Evolutionary conservation across 2,329 filamentous ascomycete species (phyloP).

Genomic region (Hymenotorrendiella dingleyae): DNA sequence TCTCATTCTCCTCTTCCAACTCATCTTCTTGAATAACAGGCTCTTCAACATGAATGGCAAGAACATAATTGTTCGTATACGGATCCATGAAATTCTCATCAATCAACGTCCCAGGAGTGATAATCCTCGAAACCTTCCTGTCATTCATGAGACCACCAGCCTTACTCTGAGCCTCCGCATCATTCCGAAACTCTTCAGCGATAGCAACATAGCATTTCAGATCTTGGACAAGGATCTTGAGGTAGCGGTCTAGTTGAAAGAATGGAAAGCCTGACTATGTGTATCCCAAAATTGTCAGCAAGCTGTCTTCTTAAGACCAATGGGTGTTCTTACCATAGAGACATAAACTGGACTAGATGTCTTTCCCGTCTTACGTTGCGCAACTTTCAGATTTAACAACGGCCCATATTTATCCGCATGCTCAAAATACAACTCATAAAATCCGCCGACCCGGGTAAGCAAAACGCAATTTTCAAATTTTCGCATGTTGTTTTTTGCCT

Average conservation of each 20-base stretch:
- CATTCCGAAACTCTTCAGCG: slow-evolving; percentile 83
- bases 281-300: slow-evolving; percentile 7
- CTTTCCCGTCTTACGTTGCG: slow-evolving; percentile 67
- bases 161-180: slow-evolving; percentile 62
- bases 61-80: slow-evolving; percentile 86
- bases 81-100: slow-evolving; percentile 97
- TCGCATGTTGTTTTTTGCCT: slow-evolving; percentile 82
- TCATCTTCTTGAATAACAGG: too few relatives aligned
- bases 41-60: slow-evolving; percentile 65
- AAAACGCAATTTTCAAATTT: slow-evolving; percentile 88
- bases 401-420: slow-evolving; percentile 88
- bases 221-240: slow-evolving; percentile 90
- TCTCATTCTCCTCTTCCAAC: too few relatives aligned
- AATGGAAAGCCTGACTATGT: slow-evolving; percentile 87
- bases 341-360: slow-evolving; percentile 71
- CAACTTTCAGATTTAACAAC: slow-evolving; percentile 80
- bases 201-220: slow-evolving; percentile 87
- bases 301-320: too few relatives aligned
- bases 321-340: slow-evolving; percentile 79
- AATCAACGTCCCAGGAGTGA: slow-evolving; percentile 92
- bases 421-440: slow-evolving; percentile 97
- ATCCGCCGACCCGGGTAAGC: slow-evolving; percentile 86
- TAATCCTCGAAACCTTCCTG: slow-evolving; percentile 75
- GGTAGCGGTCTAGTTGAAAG: slow-evolving; percentile 84
- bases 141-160: slow-evolving; percentile 77